These are phyloP conservation scores for Glycine latifolia DNA, from an alignment of 306 rosid genomes.

Conservation along the genomic window DNA sequence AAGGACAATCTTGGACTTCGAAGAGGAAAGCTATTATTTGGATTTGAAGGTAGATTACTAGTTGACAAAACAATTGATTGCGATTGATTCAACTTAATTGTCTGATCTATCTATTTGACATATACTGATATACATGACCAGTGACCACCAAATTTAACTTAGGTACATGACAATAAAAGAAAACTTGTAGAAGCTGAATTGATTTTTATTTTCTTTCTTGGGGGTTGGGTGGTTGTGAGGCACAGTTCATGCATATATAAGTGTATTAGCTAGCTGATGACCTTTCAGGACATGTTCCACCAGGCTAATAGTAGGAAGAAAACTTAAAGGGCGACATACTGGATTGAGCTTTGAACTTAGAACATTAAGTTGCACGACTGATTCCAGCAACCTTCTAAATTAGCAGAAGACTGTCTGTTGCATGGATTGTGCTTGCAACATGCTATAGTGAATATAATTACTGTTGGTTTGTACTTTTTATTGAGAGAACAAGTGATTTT, in stretches of 20 bases:
- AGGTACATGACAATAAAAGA: conserved; percentile 14
- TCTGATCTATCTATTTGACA: conserved; percentile 8
- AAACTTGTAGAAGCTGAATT: conserved; percentile 13
- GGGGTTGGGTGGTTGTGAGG: background rate
- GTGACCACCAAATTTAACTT: conserved; percentile 2
- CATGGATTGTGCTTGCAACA: conserved; percentile 23
- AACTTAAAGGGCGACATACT: conserved; percentile 22
- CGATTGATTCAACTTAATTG: conserved; percentile 27
- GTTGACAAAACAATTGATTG: conserved; percentile 18
- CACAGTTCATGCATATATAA: background rate
- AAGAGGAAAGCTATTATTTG: conserved; percentile 75
- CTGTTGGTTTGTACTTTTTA: conserved; percentile 29
- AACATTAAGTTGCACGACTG: background rate
- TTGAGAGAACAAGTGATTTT: conserved; percentile 19
- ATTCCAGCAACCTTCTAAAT: conserved; percentile 14
- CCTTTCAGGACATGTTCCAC: conserved; percentile 22
- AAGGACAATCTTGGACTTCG: conserved; percentile 79
- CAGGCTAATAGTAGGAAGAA: conserved; percentile 34
- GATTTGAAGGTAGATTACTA: conserved; percentile 76
- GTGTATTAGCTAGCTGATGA: background rate
- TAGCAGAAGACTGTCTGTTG: background rate
- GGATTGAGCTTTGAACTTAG: conserved; percentile 19
- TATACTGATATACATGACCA: background rate
- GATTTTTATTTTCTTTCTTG: background rate
- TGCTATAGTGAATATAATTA: conserved; percentile 17